A percentile compares a stretch with the other conserved stretches of the same genome.
Evolutionary conservation across 1,139 yeast genomes (phyloP).

Genomic region (Meyerozyma carpophila): DNA sequence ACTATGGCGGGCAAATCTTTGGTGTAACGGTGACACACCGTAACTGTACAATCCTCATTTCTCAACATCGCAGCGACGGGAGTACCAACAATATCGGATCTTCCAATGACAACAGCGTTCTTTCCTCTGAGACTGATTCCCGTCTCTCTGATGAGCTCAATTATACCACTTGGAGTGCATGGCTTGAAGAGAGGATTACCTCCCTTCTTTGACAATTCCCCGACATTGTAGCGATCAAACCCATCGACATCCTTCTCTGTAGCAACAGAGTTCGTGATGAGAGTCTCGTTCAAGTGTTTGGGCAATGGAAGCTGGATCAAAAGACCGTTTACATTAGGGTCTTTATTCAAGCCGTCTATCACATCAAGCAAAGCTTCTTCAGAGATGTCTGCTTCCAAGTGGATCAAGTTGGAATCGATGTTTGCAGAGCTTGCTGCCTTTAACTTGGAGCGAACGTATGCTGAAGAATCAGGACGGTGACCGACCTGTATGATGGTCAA

Average conservation of each 20-base stretch:
- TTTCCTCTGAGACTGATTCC: constrained; percentile 57
- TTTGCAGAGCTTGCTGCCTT: constrained; percentile 70
- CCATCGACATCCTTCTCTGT: constrained; percentile 79
- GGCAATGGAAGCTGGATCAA: constrained; percentile 75
- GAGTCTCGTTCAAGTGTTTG: constrained; percentile 60
- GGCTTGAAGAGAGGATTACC: constrained; percentile 71
- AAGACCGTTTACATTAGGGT: constrained; percentile 62
- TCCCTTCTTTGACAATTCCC: constrained; percentile 68
- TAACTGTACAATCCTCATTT: constrained; percentile 79
- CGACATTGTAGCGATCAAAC: constrained; percentile 68
- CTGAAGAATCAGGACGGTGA: constrained; percentile 68
- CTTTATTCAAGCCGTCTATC: constrained; percentile 54
- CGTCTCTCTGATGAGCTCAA: constrained; percentile 61
- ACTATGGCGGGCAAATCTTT: constrained; percentile 48
- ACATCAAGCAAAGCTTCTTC: constrained; percentile 53
- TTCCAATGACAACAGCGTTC: constrained; percentile 72
- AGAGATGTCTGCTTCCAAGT: constrained; percentile 50
- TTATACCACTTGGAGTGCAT: constrained; percentile 76
- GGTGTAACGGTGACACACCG: constrained; percentile 68
- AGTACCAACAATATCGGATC: constrained; percentile 93
- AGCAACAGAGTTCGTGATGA: constrained; percentile 61
- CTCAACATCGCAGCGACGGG: constrained; percentile 84
- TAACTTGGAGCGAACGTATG: constrained; percentile 69
- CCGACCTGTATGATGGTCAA: constrained; percentile 75
- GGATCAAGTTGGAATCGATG: constrained; percentile 52